Percentiles rank a stretch among this genome's conserved stretches.
These are phyloP conservation scores for Rutstroemia sp. DNA, from an alignment of 2,329 filamentous ascomycete species.

Conservation along the genomic window DNA sequence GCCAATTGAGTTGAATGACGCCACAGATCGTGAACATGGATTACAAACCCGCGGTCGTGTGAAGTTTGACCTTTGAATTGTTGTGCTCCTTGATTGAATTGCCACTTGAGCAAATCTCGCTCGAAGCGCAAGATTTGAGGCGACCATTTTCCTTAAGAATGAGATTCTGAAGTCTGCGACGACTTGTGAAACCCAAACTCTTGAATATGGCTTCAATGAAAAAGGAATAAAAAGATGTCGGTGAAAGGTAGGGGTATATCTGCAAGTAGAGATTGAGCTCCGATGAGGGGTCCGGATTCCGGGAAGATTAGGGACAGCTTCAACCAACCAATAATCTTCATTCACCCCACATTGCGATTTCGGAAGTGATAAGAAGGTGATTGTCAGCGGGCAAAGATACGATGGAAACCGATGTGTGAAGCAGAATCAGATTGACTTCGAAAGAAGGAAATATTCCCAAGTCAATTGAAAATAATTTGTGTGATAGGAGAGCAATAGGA, in stretches of 20 bases:
- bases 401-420: not conserved
- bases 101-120: conserved; percentile 19
- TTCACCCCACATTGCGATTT: not conserved
- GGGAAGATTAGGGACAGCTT: not conserved
- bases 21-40: conserved; percentile 14
- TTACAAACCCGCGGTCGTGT: conserved; percentile 20
- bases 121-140: conserved; percentile 20
- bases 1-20: conserved; percentile 12
- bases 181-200: not conserved
- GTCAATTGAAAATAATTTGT: too few relatives aligned
- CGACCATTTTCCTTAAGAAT: conserved; percentile 17
- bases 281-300: not conserved
- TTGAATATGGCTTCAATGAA: not conserved
- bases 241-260: not conserved
- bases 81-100: conserved; percentile 13
- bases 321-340: not conserved
- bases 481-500: too few relatives aligned
- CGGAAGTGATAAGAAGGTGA: not conserved
- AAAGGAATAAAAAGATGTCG: not conserved
- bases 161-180: not conserved
- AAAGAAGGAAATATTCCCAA: too few relatives aligned
- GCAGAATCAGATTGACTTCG: not conserved
- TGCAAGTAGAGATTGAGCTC: not conserved
- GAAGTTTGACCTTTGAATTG: conserved; percentile 12
- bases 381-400: not conserved